Percentiles rank a stretch among this genome's conserved stretches.
phyloP scores from a whole-genome alignment of 371 early-diverging fungal genomes.

The Zancudomyces culisetae region DNA sequence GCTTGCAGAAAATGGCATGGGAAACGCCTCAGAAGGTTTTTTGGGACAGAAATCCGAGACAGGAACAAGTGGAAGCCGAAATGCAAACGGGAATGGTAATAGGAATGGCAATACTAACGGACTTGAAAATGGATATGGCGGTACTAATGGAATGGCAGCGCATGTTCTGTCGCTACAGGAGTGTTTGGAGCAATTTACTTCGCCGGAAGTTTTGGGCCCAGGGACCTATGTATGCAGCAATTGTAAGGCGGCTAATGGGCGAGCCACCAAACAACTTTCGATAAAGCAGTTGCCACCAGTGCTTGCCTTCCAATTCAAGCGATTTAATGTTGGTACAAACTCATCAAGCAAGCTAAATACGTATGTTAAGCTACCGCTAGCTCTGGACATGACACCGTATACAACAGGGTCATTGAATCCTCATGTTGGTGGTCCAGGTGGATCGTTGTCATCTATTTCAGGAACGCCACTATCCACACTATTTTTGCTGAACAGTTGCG shows the following conservation, averaged over 20 bases:
- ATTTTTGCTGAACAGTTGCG: background rate
- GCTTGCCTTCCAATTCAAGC: constrained; percentile 75
- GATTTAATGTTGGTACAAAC: constrained; percentile 59
- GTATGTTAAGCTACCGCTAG: constrained; percentile 61
- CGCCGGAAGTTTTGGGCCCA: constrained; percentile 42
- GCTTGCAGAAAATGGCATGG: background rate
- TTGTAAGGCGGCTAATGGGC: constrained; percentile 39
- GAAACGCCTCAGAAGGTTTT: no score
- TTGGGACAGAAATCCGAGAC: no score
- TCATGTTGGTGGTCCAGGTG: constrained; percentile 2
- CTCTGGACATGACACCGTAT: constrained; percentile 82
- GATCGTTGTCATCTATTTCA: background rate
- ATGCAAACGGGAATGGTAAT: background rate
- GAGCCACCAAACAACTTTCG: constrained; percentile 72
- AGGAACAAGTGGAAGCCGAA: constrained; percentile 4
- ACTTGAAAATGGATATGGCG: no score
- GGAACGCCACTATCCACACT: constrained; percentile 12
- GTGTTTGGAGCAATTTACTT: constrained; percentile 41
- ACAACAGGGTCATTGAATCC: constrained; percentile 33
- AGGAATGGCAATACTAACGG: background rate
- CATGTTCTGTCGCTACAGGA: constrained; percentile 9
- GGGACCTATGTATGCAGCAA: constrained; percentile 55
- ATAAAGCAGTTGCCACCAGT: constrained; percentile 71
- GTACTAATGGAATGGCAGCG: no score
- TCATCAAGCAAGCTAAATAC: constrained; percentile 67